Conservation (phyloP, 2,329 filamentous ascomycete species). For the Rhynchosporium agropyri region DNA sequence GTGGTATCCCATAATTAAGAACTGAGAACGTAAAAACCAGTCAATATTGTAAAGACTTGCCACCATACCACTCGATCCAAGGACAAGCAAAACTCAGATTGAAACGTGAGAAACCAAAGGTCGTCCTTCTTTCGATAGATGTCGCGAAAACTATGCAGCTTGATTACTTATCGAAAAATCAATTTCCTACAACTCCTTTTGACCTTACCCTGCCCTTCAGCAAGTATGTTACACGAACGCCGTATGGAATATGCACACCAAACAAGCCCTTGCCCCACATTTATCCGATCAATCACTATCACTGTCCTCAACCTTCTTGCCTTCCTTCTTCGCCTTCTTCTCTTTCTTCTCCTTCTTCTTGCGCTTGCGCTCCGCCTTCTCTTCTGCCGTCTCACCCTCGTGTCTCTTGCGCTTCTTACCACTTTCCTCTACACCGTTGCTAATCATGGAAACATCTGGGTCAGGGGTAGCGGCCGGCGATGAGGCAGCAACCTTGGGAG, state of each 20-base stretch:
- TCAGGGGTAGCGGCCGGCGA: slow-evolving; percentile 45
- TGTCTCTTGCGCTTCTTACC: slow-evolving; percentile 81
- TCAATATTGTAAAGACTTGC: not conserved
- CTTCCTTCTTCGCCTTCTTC: slow-evolving; percentile 52
- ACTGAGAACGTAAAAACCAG: not conserved
- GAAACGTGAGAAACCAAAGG: not conserved
- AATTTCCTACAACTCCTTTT: slow-evolving; percentile 29
- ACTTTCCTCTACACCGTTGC: slow-evolving; percentile 56
- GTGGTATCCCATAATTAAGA: slow-evolving; percentile 20
- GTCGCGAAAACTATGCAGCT: not conserved
- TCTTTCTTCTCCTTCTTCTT: slow-evolving; percentile 56
- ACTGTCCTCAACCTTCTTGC: slow-evolving; percentile 42
- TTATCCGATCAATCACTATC: slow-evolving; percentile 50
- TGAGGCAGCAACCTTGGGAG: slow-evolving; percentile 44
- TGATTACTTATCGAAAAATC: slow-evolving; percentile 13
- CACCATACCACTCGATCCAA: not conserved
- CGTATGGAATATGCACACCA: slow-evolving; percentile 28
- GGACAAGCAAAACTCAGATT: too few relatives aligned
- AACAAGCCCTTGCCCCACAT: slow-evolving; percentile 17
- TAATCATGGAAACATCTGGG: slow-evolving; percentile 53
- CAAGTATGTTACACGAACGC: slow-evolving; percentile 37
- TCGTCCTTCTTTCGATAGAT: not conserved
- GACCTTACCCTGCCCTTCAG: slow-evolving; percentile 30
- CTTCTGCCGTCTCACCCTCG: slow-evolving; percentile 73
- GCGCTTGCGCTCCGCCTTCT: slow-evolving; percentile 56